phyloP scores from a whole-genome alignment of 805 yeast genomes.

The Tetrapisispora taiwanensis region DNA sequence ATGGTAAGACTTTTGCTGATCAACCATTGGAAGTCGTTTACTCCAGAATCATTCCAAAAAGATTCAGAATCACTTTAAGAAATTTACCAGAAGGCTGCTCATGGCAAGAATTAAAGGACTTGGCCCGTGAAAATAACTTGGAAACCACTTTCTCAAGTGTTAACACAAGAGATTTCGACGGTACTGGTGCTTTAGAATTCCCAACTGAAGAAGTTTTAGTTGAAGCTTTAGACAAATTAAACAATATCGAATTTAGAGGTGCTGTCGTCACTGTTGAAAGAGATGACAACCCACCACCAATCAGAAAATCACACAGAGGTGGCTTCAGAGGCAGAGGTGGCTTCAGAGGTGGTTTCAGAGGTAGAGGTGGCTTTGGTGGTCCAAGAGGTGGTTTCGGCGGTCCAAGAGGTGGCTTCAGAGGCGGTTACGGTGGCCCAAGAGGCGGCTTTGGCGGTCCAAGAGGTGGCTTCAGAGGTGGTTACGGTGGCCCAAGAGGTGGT shows the following conservation, averaged over 20 bases:
- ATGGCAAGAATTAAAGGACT: conserved; percentile 87
- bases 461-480: conserved; percentile 35
- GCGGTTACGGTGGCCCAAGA: conserved; percentile 33
- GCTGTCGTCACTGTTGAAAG: conserved; percentile 63
- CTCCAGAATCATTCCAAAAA: conserved; percentile 48
- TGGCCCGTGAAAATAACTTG: conserved; percentile 65
- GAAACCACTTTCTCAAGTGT: conserved; percentile 52
- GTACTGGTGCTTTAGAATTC: conserved; percentile 39
- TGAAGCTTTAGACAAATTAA: conserved; percentile 62
- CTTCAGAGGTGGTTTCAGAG: conserved; percentile 33
- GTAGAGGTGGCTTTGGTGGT: conserved; percentile 28
- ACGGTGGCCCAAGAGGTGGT: conserved; percentile 29
- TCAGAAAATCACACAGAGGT: conserved; percentile 39
- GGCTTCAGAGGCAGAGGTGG: conserved; percentile 42
- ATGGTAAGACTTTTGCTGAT: conserved; percentile 58
- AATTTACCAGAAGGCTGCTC: conserved; percentile 67
- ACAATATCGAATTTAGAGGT: conserved; percentile 64
- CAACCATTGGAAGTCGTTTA: conserved; percentile 37
- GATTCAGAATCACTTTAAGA: conserved; percentile 58
- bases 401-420: conserved; percentile 33
- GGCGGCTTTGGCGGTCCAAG: conserved; percentile 35
- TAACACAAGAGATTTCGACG: conserved; percentile 36
- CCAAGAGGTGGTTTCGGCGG: conserved; percentile 34
- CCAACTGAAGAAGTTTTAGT: conserved; percentile 63
- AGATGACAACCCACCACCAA: conserved; percentile 49